A percentile compares a stretch with the other conserved stretches of the same genome.
Conservation (phyloP, 176 grass and related monocot genomes). For the Zoysia pacifica region DNA sequence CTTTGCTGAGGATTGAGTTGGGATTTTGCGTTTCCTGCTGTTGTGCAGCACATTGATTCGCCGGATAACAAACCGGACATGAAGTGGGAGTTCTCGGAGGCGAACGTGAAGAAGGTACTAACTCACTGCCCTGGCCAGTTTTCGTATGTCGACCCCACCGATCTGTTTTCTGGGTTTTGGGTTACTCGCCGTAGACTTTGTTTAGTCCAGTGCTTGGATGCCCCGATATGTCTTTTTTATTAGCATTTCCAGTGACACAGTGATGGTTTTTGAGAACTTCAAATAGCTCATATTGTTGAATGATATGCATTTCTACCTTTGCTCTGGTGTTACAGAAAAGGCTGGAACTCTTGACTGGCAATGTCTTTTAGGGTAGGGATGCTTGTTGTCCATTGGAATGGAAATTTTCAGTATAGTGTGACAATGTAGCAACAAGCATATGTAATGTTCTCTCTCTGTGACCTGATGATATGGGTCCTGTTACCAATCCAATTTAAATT, state of each 20-base stretch:
- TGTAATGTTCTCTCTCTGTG: neutral
- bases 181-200: neutral
- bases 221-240: neutral
- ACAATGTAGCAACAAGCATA: neutral
- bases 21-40: slow-evolving; percentile 13
- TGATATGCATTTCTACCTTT: neutral
- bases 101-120: slow-evolving; percentile 80
- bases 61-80: slow-evolving; percentile 73
- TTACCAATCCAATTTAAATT: neutral
- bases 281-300: neutral
- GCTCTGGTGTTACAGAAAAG: neutral
- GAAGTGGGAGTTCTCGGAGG: slow-evolving; percentile 74
- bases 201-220: slow-evolving; percentile 6
- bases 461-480: neutral
- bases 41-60: slow-evolving; percentile 87
- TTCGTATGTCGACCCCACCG: neutral
- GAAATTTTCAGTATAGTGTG: slow-evolving; percentile 1
- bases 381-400: neutral
- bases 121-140: neutral
- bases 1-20: slow-evolving; percentile 21
- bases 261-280: slow-evolving; percentile 10
- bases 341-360: neutral
- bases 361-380: neutral
- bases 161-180: slow-evolving; percentile 3
- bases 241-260: slow-evolving; percentile 6